These are phyloP conservation scores for Hypsizygus marmoreus DNA, from an alignment of 768 basidiomycete species.

Conservation along the genomic window DNA sequence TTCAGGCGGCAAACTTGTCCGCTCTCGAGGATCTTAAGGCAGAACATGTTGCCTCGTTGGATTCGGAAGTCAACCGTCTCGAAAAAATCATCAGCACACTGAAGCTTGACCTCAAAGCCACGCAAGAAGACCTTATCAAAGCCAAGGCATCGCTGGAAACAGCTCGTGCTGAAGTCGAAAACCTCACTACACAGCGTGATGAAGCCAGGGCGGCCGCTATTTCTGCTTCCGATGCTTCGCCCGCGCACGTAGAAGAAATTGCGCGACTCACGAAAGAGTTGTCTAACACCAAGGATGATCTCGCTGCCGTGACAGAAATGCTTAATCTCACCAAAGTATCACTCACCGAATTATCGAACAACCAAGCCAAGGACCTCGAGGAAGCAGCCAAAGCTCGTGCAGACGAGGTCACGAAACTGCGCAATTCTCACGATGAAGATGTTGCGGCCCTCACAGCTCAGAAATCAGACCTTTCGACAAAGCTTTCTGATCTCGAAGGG, in stretches of 20 bases:
- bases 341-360: constrained; percentile 67
- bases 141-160: constrained; percentile 61
- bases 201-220: constrained; percentile 52
- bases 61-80: constrained; percentile 53
- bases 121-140: constrained; percentile 80
- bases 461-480: constrained; percentile 62
- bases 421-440: constrained; percentile 61
- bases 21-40: constrained; percentile 61
- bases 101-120: constrained; percentile 77
- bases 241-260: constrained; percentile 56
- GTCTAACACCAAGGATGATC: constrained; percentile 66
- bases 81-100: constrained; percentile 67
- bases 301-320: constrained; percentile 63
- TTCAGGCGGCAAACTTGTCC: constrained; percentile 61
- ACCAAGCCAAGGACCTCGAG: constrained; percentile 74
- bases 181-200: constrained; percentile 64
- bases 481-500: constrained; percentile 75
- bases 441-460: constrained; percentile 53
- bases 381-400: constrained; percentile 69
- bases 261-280: constrained; percentile 60
- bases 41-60: constrained; percentile 64
- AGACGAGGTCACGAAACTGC: constrained; percentile 69
- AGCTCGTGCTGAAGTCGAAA: constrained; percentile 55
- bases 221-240: constrained; percentile 37
- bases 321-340: constrained; percentile 71